Evolutionary conservation across 345 rosid genomes (phyloP).

Genomic region (Lumnitzera littorea): DNA sequence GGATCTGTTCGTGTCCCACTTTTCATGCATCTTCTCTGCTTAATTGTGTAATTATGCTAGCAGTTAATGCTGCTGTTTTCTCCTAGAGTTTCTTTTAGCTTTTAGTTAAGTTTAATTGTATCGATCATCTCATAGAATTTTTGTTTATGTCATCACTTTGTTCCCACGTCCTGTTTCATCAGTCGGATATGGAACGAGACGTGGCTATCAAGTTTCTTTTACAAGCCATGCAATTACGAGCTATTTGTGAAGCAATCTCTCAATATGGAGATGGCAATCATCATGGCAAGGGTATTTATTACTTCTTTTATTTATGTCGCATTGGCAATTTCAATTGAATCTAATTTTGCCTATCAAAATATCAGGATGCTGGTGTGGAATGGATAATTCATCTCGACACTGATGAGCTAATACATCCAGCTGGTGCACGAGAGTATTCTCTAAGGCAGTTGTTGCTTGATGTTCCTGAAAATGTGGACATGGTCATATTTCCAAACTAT

Average conservation of each 20-base stretch:
- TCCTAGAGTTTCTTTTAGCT: too few species aligned
- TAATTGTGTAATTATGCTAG: too few species aligned
- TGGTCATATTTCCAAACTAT: constrained; percentile 92
- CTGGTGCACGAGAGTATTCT: constrained; percentile 86
- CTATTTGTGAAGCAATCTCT: constrained; percentile 96
- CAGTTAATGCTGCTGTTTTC: too few species aligned
- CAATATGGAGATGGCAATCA: constrained; percentile 99
- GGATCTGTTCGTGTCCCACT: too few species aligned
- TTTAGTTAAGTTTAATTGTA: too few species aligned
- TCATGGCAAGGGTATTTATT: constrained; percentile 95
- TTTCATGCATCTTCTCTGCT: too few species aligned
- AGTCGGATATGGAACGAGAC: constrained; percentile 99
- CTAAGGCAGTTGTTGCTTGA: constrained; percentile 75
- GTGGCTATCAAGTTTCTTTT: constrained; percentile 88
- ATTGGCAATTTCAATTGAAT: neutral
- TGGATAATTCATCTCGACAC: constrained; percentile 98
- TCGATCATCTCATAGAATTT: too few species aligned
- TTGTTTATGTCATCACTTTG: neutral
- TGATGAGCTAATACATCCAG: constrained; percentile 87
- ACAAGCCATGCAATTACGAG: constrained; percentile 96
- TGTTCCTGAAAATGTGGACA: constrained; percentile 78
- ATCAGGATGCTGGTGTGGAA: constrained; percentile 72
- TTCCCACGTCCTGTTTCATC: constrained; percentile 13
- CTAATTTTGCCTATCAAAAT: constrained; percentile 16
- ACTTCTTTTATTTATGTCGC: neutral